Evolutionary conservation across 106 monocot species (phyloP), one percentile per base, ranked within the genome.

Genomic region (Cymbidium sinense): DNA sequence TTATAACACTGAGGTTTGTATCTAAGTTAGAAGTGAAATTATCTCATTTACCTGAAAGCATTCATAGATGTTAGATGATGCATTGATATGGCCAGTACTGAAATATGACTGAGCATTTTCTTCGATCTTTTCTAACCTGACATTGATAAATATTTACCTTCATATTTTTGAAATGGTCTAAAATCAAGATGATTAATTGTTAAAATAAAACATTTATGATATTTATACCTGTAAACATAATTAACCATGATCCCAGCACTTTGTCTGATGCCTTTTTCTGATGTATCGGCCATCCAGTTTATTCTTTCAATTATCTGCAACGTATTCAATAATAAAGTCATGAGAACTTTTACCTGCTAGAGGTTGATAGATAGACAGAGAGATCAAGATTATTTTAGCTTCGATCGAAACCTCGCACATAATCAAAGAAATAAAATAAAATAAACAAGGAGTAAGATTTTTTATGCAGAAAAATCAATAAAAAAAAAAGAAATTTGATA

Each of bases 211-310:
- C 7, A 28, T 9, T 34, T 33, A 31, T 19, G 10, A 27, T 41
- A 55, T 50, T 34, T 12, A 37, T 83, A 91, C 94, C 89, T 91
- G 82, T 94, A 94, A 6, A 94, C 80, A 76, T 94, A 94, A 78
- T 94, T 94, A 36, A 94, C 91, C 94, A 94, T 94, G 67, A 94
- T 91, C 23, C 94, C 91, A 75, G 84, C 88, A 81, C 94, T 94
- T 76, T 94, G 89, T 28, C 72, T 52, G 37, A 91, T 82, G 55
- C 94, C 94, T 51, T 89, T 94, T 47, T 86, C 91, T 41, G 91
- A 94, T 77, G 75, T 77, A 85, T 94, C 91, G 35, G 91, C 94
- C 91, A 94, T 89, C 94, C 94, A 94, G 55, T 94, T 94, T 80
- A 94, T 84, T 50, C 85, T 87, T 73, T 91, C 94, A 76, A 94